These are phyloP conservation scores for Exophiala oligosperma DNA, from an alignment of 2,329 filamentous ascomycete species.

Conservation along the genomic window DNA sequence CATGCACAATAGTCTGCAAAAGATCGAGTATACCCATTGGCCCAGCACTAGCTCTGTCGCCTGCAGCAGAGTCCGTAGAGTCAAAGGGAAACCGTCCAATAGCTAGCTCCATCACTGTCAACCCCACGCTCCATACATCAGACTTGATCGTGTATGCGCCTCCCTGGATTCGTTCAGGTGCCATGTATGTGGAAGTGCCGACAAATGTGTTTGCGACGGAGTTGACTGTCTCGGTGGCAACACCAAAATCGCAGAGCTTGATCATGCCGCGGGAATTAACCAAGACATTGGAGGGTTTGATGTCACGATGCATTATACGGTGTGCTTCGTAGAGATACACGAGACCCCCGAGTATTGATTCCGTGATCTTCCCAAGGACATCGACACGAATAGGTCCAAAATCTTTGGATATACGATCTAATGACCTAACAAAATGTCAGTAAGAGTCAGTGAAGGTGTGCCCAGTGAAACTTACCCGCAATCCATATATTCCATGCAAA, in stretches of 20 bases:
- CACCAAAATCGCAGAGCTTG: constrained; percentile 97
- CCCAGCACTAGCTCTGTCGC: constrained; percentile 63
- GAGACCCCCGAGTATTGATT: constrained; percentile 88
- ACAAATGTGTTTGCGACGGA: constrained; percentile 98
- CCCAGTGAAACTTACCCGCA: constrained; percentile 71
- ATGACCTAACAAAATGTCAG: constrained; percentile 60
- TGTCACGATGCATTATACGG: constrained; percentile 98
- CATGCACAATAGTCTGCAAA: constrained; percentile 94
- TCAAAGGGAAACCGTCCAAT: constrained; percentile 97
- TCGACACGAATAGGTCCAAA: constrained; percentile 96
- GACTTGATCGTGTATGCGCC: constrained; percentile 97
- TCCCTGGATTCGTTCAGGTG: constrained; percentile 94
- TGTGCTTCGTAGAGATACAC: constrained; percentile 94
- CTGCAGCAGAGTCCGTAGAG: constrained; percentile 74
- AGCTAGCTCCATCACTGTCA: constrained; percentile 93
- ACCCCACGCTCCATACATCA: constrained; percentile 96
- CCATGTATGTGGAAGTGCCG: constrained; percentile 98
- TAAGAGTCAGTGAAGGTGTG: constrained; percentile 13
- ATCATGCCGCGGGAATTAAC: constrained; percentile 93
- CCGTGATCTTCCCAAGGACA: constrained; percentile 95
- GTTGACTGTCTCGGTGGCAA: constrained; percentile 97
- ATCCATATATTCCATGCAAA: constrained; percentile 99
- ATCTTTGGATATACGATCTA: constrained; percentile 90
- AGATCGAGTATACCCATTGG: constrained; percentile 95
- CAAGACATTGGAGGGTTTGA: constrained; percentile 96